phyloP scores from a whole-genome alignment of 176 grass and related monocot species.

The Eleusine indica region DNA sequence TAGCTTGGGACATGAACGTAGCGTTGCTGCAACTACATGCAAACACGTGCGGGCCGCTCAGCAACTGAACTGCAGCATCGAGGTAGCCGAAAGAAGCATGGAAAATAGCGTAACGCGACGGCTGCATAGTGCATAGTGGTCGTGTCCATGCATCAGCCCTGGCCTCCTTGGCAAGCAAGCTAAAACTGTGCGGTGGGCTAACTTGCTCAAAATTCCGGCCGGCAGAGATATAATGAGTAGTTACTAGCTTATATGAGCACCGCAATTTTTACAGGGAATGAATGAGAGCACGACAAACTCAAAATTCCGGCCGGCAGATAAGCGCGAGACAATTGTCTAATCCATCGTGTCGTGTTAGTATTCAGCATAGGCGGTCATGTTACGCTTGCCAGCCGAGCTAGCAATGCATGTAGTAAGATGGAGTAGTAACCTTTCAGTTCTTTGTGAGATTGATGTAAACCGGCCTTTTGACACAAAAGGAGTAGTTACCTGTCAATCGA shows the following conservation, averaged over 20 bases:
- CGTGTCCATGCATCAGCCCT: not conserved
- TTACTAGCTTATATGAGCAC: no score
- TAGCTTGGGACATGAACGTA: not conserved
- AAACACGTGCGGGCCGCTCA: not conserved
- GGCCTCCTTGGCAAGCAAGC: not conserved
- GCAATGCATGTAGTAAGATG: not conserved
- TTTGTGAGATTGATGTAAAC: no score
- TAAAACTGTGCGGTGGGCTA: not conserved
- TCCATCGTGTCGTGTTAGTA: not conserved
- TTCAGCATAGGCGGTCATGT: not conserved
- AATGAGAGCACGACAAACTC: not conserved
- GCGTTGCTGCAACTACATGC: slow-evolving; percentile 17
- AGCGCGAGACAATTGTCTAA: not conserved
- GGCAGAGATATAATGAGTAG: no score
- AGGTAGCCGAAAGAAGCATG: not conserved
- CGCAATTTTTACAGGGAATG: not conserved
- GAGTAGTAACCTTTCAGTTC: no score
- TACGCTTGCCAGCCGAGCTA: not conserved
- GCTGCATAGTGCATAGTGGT: not conserved
- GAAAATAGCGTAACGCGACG: not conserved
- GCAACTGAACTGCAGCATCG: not conserved
- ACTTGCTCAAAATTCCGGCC: no score
- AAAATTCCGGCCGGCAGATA: not conserved
- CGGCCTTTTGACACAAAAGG: not conserved
- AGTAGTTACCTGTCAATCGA: not conserved